Evolutionary conservation across 1,284 basidiomycete genomes (phyloP), one percentile per base, ranked within the genome.

Genomic region (Earliella scabrosa): DNA sequence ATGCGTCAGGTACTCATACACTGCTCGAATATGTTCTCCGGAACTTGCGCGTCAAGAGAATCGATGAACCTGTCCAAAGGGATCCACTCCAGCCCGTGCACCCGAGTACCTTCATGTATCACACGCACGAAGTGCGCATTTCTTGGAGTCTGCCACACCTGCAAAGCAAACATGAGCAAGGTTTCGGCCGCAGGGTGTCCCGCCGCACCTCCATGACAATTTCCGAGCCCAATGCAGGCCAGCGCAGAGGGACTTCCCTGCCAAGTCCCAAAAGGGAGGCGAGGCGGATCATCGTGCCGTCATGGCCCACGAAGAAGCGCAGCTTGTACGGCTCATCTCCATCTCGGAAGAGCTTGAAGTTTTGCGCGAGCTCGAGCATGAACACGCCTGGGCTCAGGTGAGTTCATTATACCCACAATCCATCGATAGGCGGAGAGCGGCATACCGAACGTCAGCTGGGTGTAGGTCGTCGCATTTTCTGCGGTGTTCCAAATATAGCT

Each of bases 401-500:
- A n/a, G n/a, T n/a, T n/a, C n/a, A n/a, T n/a, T n/a, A n/a, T n/a
- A n/a, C n/a, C n/a, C n/a, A n/a, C n/a, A n/a, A n/a, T n/a, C n/a
- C n/a, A n/a, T n/a, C n/a, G n/a, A n/a, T n/a, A n/a, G n/a, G n/a
- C n/a, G n/a, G 43, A 36, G 48, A 47, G 27, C 23, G n/a, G 45
- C 71, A 52, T 54, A 79, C 79, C 80, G 49, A 81, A 80, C 0
- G 78, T 80, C 10, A 82, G 73, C 13, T 75, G 74, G n/a, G 69
- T 77, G 56, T 82, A 82, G 0, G 54, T 66, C 1, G 76, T 74
- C 4, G 81, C 68, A 49, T 80, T 78, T 54, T 72, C 61, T 4
- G 76, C 76, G 2, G 75, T 58, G 60, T 80, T 81, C 78, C 79
- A 82, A 59, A 82, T 80, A 64, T 82, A 82, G 56, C 81, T 82